These are phyloP conservation scores for Talaromyces albobiverticillius DNA, from an alignment of 2,329 filamentous ascomycete genomes.

Conservation along the genomic window DNA sequence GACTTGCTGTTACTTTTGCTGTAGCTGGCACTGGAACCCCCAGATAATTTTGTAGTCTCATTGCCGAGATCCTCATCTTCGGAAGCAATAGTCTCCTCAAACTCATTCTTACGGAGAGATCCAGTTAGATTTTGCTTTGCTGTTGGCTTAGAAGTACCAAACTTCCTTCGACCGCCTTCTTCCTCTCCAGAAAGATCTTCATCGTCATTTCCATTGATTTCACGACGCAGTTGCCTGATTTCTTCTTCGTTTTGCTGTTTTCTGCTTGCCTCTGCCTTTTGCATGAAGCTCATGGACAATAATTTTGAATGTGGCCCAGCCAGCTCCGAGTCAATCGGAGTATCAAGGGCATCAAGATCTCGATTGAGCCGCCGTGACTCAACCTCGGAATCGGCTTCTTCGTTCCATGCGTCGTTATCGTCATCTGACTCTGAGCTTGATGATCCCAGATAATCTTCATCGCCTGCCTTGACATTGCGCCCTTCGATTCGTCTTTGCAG, in stretches of 20 bases:
- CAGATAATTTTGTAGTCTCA: neutral
- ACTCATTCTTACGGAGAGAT: constrained; percentile 49
- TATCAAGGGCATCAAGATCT: constrained; percentile 49
- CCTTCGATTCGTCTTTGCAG: constrained; percentile 76
- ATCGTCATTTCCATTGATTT: constrained; percentile 64
- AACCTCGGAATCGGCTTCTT: constrained; percentile 29
- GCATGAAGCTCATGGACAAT: constrained; percentile 91
- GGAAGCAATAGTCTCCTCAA: constrained; percentile 58
- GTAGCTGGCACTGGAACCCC: neutral
- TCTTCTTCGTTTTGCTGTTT: constrained; percentile 79
- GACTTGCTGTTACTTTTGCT: constrained; percentile 1
- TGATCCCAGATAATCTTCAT: constrained; percentile 50
- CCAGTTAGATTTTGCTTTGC: constrained; percentile 27
- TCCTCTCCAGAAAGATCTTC: constrained; percentile 46
- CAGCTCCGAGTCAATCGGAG: constrained; percentile 37
- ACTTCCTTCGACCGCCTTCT: constrained; percentile 62
- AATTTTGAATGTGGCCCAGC: constrained; percentile 61
- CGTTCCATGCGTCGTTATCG: constrained; percentile 56
- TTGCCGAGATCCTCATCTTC: constrained; percentile 38
- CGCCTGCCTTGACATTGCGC: constrained; percentile 60
- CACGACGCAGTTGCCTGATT: constrained; percentile 65
- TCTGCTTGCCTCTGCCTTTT: constrained; percentile 74
- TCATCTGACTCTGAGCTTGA: constrained; percentile 64
- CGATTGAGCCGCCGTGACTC: constrained; percentile 32
- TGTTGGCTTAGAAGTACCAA: constrained; percentile 33